Base-by-base conservation (phyloP, 1,139 yeast species). In the Candida neerlandica region DNA sequence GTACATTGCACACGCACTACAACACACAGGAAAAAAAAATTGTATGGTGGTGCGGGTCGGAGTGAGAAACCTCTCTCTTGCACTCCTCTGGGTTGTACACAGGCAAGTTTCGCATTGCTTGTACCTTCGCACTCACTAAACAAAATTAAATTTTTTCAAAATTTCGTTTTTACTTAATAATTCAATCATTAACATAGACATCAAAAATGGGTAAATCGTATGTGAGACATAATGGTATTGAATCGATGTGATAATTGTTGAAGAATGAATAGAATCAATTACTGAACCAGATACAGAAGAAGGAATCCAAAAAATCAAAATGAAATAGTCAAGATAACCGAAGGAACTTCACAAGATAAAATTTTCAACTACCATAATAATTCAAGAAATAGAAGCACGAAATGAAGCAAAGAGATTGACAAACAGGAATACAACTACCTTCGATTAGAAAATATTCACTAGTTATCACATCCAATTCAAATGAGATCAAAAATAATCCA, bases 171-270 rank as follows among this genome's bases (percentile, higher is more conserved):
- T 21, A 26, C 21, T 27, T 37, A 19, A 35, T 12, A 35, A 35
- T 12, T 37, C 21, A 15, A 19, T 41, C 26, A 40, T 33, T 43
- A 46, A 37, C 52, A 50, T 35, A 48, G 46, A 54, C 46, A 54
- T 48, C 72, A 77, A 82, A 78, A 63, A 85, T 85, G 90, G 90
- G 89, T 84, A 85, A 85, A 82, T 83, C 88, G 89, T 84, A 82
- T 75, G 86, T 77, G 66, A 43, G 27, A 33, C 16, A 35, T 40
- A 16, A 21, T 32, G 44, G 19, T 32, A 32, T 19, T 32, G 26
- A 34, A 42, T 32, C n/a, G 18, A 42, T 32, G 44, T 21, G 39
- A 21, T 42, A 21, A 19, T 37, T 21, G 9, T 19, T 4, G 21
- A 15, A 19, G 10, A 21, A 12, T n/a, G 7, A n/a, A 37, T 21